Evolutionary conservation across 2,329 filamentous ascomycete species (phyloP).

Genomic region (Aspergillus novofumigatus): DNA sequence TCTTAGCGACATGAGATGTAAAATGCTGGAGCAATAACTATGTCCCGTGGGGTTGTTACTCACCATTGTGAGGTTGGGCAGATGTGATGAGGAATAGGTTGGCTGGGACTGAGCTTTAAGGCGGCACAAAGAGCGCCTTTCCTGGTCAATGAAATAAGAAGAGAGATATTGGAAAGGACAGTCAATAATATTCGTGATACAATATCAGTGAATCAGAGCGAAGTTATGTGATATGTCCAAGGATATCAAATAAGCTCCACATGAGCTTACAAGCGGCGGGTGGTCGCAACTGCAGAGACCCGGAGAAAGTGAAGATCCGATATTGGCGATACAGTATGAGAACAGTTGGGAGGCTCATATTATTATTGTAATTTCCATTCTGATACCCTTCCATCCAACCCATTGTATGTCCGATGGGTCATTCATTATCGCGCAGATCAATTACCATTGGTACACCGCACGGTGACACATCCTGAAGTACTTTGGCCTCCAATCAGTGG

Average conservation of each 20-base stretch:
- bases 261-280: constrained; percentile 13
- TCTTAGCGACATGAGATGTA: background rate
- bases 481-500: background rate
- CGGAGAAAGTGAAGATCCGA: constrained; percentile 23
- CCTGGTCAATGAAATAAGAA: background rate
- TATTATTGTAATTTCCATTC: too few species aligned
- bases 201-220: background rate
- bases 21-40: background rate
- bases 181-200: background rate
- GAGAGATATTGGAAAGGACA: background rate
- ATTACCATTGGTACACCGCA: background rate
- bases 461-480: background rate
- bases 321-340: background rate
- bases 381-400: background rate
- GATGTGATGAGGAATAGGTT: background rate
- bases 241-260: constrained; percentile 16
- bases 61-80: background rate
- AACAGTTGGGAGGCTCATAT: background rate
- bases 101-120: background rate
- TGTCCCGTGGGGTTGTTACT: background rate
- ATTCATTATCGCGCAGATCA: background rate
- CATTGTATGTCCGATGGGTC: background rate
- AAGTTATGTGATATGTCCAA: background rate
- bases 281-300: constrained; percentile 7
- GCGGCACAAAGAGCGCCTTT: too few species aligned